Percentiles rank a stretch among this genome's conserved stretches.
Evolutionary conservation across 176 grass and related monocot genomes (phyloP).

Genomic region (Melocanna baccifera): DNA sequence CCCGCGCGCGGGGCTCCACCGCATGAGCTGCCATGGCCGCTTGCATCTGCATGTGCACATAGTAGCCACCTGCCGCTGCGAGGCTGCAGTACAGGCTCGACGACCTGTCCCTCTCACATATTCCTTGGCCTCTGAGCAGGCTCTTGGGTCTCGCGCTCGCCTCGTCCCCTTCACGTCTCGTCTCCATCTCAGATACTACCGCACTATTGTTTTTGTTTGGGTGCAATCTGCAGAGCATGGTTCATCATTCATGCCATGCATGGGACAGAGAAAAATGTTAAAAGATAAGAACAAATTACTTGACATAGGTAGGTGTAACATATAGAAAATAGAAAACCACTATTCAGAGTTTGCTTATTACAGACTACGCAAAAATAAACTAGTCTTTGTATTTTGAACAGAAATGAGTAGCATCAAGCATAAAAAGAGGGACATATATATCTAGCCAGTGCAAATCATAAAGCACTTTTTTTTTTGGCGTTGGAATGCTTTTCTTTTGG

Average conservation of each 20-base stretch:
- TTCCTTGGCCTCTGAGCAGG: conserved; percentile 26
- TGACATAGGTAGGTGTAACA: background rate
- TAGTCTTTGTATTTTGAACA: background rate
- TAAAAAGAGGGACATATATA: background rate
- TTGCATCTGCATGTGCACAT: conserved; percentile 14
- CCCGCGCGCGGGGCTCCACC: conserved; percentile 13
- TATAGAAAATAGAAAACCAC: background rate
- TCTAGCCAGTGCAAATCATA: background rate
- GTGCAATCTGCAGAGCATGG: background rate
- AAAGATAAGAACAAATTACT: background rate
- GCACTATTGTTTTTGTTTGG: background rate
- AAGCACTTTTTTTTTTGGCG: background rate
- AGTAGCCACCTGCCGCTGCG: conserved; percentile 27
- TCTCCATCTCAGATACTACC: background rate
- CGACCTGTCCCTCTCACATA: conserved; percentile 28
- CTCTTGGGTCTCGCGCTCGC: conserved; percentile 26
- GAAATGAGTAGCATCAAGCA: background rate
- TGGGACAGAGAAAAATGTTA: too few species aligned
- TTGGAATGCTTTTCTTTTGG: background rate
- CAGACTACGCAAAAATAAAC: background rate
- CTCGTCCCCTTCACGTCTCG: background rate
- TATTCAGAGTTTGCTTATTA: background rate
- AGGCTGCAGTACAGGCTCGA: background rate
- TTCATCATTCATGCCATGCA: too few species aligned
- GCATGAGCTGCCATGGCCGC: conserved; percentile 10